These are phyloP conservation scores for Globisporangium alternatum DNA, from an alignment of 352 stramenopile species.

Conservation along the genomic window DNA sequence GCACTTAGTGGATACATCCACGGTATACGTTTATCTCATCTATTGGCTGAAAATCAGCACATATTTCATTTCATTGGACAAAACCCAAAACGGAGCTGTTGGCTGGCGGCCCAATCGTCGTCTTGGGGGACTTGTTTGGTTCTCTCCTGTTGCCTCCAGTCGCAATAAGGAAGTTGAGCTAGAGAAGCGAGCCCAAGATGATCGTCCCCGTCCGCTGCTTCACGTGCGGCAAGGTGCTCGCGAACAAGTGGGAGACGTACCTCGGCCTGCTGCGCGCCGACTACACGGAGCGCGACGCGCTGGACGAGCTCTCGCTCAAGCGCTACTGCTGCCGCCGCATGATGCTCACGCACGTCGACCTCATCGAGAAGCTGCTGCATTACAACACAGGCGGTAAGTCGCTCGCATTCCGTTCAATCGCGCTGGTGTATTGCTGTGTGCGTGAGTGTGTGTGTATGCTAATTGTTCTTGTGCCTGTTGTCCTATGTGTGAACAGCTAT, in stretches of 20 bases:
- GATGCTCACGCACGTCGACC: constrained; percentile 99
- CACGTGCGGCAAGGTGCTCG: constrained; percentile 99
- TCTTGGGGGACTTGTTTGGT: not conserved
- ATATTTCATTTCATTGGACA: not conserved
- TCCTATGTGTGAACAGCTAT: constrained; percentile 46
- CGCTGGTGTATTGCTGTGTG: not conserved
- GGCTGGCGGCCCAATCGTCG: constrained; percentile 14
- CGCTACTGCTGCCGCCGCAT: constrained; percentile 99
- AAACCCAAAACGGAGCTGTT: constrained; percentile 12
- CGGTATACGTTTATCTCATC: not conserved
- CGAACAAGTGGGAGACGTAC: constrained; percentile 99
- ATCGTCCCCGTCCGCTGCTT: constrained; percentile 99
- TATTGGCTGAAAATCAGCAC: not conserved
- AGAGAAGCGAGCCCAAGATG: constrained; percentile 56
- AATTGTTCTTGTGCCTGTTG: not conserved
- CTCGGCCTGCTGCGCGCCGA: constrained; percentile 95
- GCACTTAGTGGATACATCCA: constrained; percentile 4
- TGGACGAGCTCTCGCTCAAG: constrained; percentile 98
- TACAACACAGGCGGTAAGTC: constrained; percentile 95
- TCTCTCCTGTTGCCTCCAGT: not conserved
- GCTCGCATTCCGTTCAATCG: not conserved
- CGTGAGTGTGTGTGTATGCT: constrained; percentile 10
- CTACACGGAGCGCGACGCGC: constrained; percentile 96
- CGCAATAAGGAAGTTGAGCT: constrained; percentile 1
- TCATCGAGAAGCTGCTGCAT: constrained; percentile 99